Evolutionary conservation across 2,329 filamentous ascomycete genomes (phyloP).

Genomic region (Cercospora beticola): DNA sequence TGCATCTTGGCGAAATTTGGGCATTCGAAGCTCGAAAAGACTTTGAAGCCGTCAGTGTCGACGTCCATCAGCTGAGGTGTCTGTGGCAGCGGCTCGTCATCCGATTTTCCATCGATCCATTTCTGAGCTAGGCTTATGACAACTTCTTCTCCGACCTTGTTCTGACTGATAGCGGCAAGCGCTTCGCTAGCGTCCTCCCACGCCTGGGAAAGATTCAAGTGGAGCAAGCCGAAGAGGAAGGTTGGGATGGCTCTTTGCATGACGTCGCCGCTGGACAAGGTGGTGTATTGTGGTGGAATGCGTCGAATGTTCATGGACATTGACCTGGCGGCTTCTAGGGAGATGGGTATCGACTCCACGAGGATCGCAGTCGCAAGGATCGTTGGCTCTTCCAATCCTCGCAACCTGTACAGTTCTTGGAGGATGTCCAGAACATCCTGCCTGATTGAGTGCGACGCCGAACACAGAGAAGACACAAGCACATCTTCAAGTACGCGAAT

Average conservation of each 20-base stretch:
- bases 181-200: constrained; percentile 82
- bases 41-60: constrained; percentile 34
- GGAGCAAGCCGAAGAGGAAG: constrained; percentile 87
- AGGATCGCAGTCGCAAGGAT: constrained; percentile 67
- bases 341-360: constrained; percentile 76
- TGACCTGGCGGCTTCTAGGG: constrained; percentile 70
- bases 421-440: constrained; percentile 72
- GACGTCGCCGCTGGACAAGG: constrained; percentile 61
- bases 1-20: constrained; percentile 67
- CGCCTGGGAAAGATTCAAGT: constrained; percentile 76
- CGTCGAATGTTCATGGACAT: constrained; percentile 85
- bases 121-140: constrained; percentile 71
- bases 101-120: constrained; percentile 64
- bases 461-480: constrained; percentile 71
- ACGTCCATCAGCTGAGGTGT: constrained; percentile 20
- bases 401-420: constrained; percentile 56
- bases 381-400: constrained; percentile 52
- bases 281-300: constrained; percentile 64
- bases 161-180: constrained; percentile 71
- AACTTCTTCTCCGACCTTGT: constrained; percentile 68
- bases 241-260: constrained; percentile 70
- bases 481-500: constrained; percentile 63
- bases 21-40: constrained; percentile 78
- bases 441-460: constrained; percentile 72
- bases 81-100: constrained; percentile 8